These are phyloP conservation scores for Discostella stelligera DNA, from an alignment of 352 stramenopile genomes.

Conservation along the genomic window DNA sequence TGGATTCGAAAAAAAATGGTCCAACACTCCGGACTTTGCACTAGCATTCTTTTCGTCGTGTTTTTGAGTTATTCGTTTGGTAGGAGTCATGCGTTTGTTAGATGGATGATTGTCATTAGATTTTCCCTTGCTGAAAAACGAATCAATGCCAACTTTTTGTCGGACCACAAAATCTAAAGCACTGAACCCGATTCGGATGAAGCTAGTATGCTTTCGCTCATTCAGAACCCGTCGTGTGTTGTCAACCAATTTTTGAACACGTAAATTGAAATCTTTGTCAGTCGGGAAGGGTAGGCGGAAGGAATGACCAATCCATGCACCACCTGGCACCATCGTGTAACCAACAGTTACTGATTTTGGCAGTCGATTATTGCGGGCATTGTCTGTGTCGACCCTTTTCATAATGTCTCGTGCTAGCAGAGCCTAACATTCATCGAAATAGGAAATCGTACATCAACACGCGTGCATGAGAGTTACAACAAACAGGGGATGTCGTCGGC, in stretches of 20 bases:
- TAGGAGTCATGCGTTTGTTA: slow-evolving; percentile 6
- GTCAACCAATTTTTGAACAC: slow-evolving; percentile 45
- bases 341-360: slow-evolving; percentile 70
- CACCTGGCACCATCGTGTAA: slow-evolving; percentile 56
- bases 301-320: slow-evolving; percentile 46
- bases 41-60: not conserved
- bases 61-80: not conserved
- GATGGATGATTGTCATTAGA: not conserved
- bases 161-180: slow-evolving; percentile 52
- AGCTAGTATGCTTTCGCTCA: slow-evolving; percentile 25
- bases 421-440: slow-evolving; percentile 39
- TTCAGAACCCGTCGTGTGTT: slow-evolving; percentile 42
- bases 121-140: slow-evolving; percentile 42
- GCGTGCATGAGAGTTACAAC: too few species aligned
- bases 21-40: slow-evolving; percentile 9
- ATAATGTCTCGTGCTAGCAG: slow-evolving; percentile 72
- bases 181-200: slow-evolving; percentile 51
- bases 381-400: slow-evolving; percentile 65
- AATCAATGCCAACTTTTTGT: slow-evolving; percentile 51
- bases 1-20: slow-evolving; percentile 20
- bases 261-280: slow-evolving; percentile 47
- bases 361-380: slow-evolving; percentile 62
- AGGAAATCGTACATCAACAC: not conserved
- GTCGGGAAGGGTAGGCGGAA: slow-evolving; percentile 52
- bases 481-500: not conserved